Conservation (phyloP, 2,329 filamentous ascomycete genomes). For the Neoarthrinium moseri region DNA sequence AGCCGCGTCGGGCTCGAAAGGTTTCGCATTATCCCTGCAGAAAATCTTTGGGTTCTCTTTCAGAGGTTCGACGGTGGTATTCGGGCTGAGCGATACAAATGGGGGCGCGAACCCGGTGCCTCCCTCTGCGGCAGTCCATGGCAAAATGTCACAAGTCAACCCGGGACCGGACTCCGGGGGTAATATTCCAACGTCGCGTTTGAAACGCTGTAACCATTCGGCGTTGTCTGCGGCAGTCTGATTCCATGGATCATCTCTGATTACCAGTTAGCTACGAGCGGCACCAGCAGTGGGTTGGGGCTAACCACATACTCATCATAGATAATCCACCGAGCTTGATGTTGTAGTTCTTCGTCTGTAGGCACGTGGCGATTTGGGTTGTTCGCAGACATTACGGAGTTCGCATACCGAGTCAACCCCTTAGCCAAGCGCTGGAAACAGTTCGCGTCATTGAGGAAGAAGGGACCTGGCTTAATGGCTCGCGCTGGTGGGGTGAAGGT, state of each 20-base stretch:
- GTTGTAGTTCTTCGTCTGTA: slow-evolving; percentile 61
- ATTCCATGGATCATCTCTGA: slow-evolving; percentile 62
- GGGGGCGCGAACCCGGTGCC: slow-evolving; percentile 57
- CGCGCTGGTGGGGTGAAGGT: slow-evolving; percentile 5
- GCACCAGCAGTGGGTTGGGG: neutral
- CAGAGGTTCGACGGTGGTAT: slow-evolving; percentile 32
- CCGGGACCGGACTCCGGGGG: slow-evolving; percentile 49
- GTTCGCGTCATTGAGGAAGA: slow-evolving; percentile 59
- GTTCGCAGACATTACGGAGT: slow-evolving; percentile 54
- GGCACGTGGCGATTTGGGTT: slow-evolving; percentile 60
- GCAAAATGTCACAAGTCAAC: slow-evolving; percentile 33
- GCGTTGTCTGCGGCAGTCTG: slow-evolving; percentile 62
- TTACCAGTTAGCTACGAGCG: slow-evolving; percentile 15
- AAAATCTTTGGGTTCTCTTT: slow-evolving; percentile 29
- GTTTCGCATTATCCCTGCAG: slow-evolving; percentile 35
- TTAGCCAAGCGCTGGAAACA: slow-evolving; percentile 56
- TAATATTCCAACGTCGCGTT: slow-evolving; percentile 54
- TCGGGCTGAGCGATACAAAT: slow-evolving; percentile 44
- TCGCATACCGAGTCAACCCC: slow-evolving; percentile 53
- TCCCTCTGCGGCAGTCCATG: slow-evolving; percentile 49
- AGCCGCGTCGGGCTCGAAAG: slow-evolving; percentile 40
- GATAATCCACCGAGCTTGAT: slow-evolving; percentile 62
- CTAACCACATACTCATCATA: slow-evolving; percentile 55
- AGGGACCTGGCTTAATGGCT: slow-evolving; percentile 29
- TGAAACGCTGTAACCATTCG: slow-evolving; percentile 64